Conservation (phyloP, 306 rosid genomes). For the Argentina anserina region DNA sequence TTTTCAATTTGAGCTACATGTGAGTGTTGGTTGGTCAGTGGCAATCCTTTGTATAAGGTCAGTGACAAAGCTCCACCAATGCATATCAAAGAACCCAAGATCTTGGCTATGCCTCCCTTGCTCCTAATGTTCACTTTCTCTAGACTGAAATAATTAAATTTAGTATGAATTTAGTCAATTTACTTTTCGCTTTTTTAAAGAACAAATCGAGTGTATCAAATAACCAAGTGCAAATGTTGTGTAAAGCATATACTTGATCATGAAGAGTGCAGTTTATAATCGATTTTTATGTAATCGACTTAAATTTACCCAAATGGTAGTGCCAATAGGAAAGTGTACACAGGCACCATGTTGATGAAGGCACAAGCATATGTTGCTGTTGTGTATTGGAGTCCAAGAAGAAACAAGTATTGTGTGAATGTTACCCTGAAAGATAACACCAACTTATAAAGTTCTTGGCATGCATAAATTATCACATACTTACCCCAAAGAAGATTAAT, state of each 20-base stretch:
- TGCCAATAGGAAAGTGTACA: slow-evolving; percentile 67
- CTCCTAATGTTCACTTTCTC: slow-evolving; percentile 64
- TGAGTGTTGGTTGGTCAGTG: slow-evolving; percentile 37
- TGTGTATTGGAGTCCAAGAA: slow-evolving; percentile 72
- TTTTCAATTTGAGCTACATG: slow-evolving; percentile 4
- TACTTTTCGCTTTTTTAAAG: neutral
- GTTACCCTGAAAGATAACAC: slow-evolving; percentile 56
- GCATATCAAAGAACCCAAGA: slow-evolving; percentile 53
- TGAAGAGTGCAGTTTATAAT: neutral
- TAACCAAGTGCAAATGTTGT: neutral
- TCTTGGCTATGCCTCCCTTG: slow-evolving; percentile 65
- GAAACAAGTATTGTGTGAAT: slow-evolving; percentile 57
- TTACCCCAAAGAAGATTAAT: too few relatives aligned
- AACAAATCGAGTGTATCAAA: neutral
- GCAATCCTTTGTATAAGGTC: slow-evolving; percentile 64
- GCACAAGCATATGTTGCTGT: slow-evolving; percentile 82
- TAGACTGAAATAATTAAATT: slow-evolving; percentile 43
- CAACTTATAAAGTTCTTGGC: too few relatives aligned
- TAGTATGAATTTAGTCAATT: neutral
- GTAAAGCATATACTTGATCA: neutral
- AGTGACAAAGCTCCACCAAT: slow-evolving; percentile 60
- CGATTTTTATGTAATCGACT: neutral
- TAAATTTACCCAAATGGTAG: slow-evolving; percentile 68
- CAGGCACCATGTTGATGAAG: slow-evolving; percentile 82
- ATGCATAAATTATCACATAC: too few relatives aligned